A percentile compares a stretch with the other conserved stretches of the same genome.
phyloP scores from a whole-genome alignment of 371 early-diverging fungal species.

The Sporodiniella umbellata region DNA sequence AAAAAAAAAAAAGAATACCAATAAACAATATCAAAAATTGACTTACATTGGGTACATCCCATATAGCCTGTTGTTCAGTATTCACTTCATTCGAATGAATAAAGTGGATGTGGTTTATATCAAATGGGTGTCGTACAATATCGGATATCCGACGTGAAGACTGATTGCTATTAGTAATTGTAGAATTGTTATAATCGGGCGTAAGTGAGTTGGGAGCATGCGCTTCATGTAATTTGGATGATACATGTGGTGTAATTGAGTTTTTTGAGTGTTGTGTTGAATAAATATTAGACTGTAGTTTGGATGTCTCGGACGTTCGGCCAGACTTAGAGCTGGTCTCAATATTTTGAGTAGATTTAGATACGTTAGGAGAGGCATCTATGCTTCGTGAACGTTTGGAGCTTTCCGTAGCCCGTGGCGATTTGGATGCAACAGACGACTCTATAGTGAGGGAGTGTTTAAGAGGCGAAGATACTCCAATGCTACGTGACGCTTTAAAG shows the following conservation, averaged over 20 bases:
- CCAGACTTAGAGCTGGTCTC: no score
- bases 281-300: neutral
- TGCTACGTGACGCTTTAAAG: neutral
- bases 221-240: neutral
- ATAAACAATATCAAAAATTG: neutral
- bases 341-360: no score
- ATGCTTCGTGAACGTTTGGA: no score
- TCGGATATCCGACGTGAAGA: constrained; percentile 7
- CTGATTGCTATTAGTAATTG: neutral
- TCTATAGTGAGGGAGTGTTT: no score
- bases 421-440: no score
- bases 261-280: neutral
- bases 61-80: constrained; percentile 19
- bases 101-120: constrained; percentile 28
- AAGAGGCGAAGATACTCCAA: neutral
- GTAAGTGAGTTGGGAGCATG: neutral
- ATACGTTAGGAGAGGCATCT: no score
- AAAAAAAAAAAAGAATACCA: neutral
- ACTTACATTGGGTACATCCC: constrained; percentile 44
- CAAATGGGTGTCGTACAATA: constrained; percentile 27
- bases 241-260: neutral
- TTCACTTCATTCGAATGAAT: constrained; percentile 29
- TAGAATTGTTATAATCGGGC: neutral
- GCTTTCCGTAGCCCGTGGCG: no score
- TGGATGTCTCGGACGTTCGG: no score